Evolutionary conservation across 495 filamentous ascomycete genomes (phyloP), one percentile per base, ranked within the genome.

Genomic region (Aspergillus sparsus): DNA sequence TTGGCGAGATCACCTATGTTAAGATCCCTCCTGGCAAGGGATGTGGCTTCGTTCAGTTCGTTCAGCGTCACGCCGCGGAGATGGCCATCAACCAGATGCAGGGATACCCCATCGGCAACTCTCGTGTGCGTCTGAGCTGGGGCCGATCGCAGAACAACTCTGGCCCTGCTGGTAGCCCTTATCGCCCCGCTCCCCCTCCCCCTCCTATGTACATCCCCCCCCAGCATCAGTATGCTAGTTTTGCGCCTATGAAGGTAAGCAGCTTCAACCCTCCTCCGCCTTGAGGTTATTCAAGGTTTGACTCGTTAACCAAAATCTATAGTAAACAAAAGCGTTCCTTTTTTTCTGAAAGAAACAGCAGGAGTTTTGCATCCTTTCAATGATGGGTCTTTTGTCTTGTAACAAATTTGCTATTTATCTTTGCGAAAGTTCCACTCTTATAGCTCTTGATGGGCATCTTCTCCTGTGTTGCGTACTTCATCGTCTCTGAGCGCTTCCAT

Each of bases 81-180:
- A 99, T 99, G 94, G 94, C 94, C 56, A 99, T 99, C 82, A 99
- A 99, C 80, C 94, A 99, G 78, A 99, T 99, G 94, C 94, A 99
- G 77, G 94, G 94, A 39, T 99, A 98, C 76, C 94, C 94, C 41
- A 99, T 99, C 67, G 94, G 94, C 52, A 99, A 99, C 81, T 99
- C 94, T 15, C 90, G 94, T 55, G 94, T 99, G 45, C 91, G 94
- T 66, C 84, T 99, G 63, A 94, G 90, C 67, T 99, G 94, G 94
- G 94, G 94, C 57, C 90, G 94, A 56, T 93, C 89, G 47, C 94
- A 99, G 83, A 99, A 99, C 84, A 99, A 99, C 80, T 98, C 94
- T 53, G 94, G 94, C 54, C 89, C 89, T 56, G 94, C 95, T 57
- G 95, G 95, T 61, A 99, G 95, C 61, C 94, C 94, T 52, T 99